Evolutionary conservation across 164 flowering plant species (phyloP), one percentile per base, ranked within the genome.

Genomic region (Aristolochia contorta): DNA sequence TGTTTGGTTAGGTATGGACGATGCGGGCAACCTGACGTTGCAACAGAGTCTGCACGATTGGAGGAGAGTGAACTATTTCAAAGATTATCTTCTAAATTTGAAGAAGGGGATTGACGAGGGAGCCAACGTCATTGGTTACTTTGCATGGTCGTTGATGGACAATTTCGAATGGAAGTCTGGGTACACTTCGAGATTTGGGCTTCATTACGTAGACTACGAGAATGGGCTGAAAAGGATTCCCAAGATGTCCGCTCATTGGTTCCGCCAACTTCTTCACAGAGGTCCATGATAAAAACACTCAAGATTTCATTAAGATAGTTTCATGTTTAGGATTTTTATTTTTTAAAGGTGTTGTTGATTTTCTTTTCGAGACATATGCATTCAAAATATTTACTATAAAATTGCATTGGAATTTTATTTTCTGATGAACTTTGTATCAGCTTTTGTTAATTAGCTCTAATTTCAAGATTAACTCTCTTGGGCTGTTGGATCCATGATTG

Each of bases 91-190:
- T 48, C 24, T 56, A 16, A 69, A 82, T 51, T 71, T 91, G 59
- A 88, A 83, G 82, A 83, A 78, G 69, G 83, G 91, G 4, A 69
- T 79, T 3, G 87, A 87, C 53, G 85, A 80, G 23, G 97, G 94
- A 60, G 92, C 88, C 12, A 86, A 88, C 55, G 86, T 88, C 18
- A 59, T 66, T 27, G 94, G 96, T 45, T 91, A 91, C 78, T 88
- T 88, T 37, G 91, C 91, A 0, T 91, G 97, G 66, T 56, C 66
- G 24, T 13, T 46, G 37, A 15, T 56, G 45, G 66, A 63, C 25
- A 63, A 63, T 0, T 63, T 63, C 20, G 66, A 63, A 46, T 63
- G 66, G 66, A 21, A 6, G 10, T 25, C 25, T 10, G 54, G 66
- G 16, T 63, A 55, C 66, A 54, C 59, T 18, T 46, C 57, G 6